Percentiles rank a stretch among this genome's conserved stretches.
Conservation (phyloP, 2,329 filamentous ascomycete genomes). For the Atkinsonella texensis region DNA sequence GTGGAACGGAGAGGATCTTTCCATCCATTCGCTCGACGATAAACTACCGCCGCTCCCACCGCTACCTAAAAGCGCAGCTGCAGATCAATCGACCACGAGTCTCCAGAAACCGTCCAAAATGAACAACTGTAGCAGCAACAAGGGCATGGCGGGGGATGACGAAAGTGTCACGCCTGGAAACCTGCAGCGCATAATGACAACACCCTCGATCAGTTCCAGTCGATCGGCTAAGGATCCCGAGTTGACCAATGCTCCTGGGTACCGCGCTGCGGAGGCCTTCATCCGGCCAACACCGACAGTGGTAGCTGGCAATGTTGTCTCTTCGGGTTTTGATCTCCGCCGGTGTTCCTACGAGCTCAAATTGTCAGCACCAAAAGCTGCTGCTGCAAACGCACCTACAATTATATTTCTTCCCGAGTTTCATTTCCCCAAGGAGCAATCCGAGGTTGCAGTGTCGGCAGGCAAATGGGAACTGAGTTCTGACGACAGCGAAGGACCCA, state of each 20-base stretch:
- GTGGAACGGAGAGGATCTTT: conserved; percentile 97
- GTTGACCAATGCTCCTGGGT: conserved; percentile 55
- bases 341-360: conserved; percentile 66
- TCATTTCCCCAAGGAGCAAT: conserved; percentile 71
- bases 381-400: conserved; percentile 56
- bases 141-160: conserved; percentile 35
- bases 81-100: conserved; percentile 34
- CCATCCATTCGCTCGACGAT: conserved; percentile 80
- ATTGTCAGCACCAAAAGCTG: conserved; percentile 48
- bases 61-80: conserved; percentile 29
- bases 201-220: conserved; percentile 51
- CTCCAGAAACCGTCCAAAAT: conserved; percentile 13
- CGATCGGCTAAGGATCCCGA: conserved; percentile 40
- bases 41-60: conserved; percentile 43
- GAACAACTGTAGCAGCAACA: conserved; percentile 18
- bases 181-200: conserved; percentile 59
- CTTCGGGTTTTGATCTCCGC: conserved; percentile 72
- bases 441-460: conserved; percentile 61
- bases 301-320: conserved; percentile 57
- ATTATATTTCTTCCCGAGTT: conserved; percentile 80
- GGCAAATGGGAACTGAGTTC: conserved; percentile 82
- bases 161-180: conserved; percentile 60
- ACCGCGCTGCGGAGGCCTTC: conserved; percentile 85
- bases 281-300: conserved; percentile 72
- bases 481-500: conserved; percentile 56